Evolutionary conservation across 352 stramenopile species (phyloP), one percentile per base, ranked within the genome.

Genomic region (Phytophthora sansomeana): DNA sequence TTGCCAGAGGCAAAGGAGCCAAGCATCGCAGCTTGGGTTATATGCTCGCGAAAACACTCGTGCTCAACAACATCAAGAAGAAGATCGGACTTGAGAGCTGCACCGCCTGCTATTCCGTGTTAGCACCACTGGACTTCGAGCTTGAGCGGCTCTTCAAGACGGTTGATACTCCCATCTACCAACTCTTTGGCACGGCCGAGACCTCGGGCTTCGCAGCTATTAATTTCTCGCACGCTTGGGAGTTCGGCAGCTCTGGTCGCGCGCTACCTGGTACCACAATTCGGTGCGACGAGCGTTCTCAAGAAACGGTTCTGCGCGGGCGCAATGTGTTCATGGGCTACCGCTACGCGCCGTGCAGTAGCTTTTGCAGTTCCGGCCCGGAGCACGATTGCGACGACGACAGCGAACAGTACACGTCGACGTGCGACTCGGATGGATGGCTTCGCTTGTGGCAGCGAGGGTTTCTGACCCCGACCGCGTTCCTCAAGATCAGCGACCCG

Each of bases 121-220:
- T 94, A 17, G 83, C 87, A 35, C 83, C 85, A 36, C 70, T 95
- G 9, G 83, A 92, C 47, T 93, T 93, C 35, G 85, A 93, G 60
- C 82, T 92, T 5, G 83, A 91, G 50, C 82, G 82, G 60, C 74
- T 95, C 1, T 95, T 95, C 57, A 90, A 91, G 72, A 93, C 81
- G 1, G 88, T 95, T 32, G 87, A 93, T 63, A 82, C 91, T 4
- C 87, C 87, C 7, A 88, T 95, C 30, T 95, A 93, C 59, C 84
- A 92, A 60, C 69, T 92, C 11, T 90, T 87, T 52, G 87, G 87
- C 4, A 83, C 75, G 5, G 61, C 81, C 14, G 85, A 93, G 55
- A 88, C 83, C 9, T 85, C 69, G 17, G 87, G 87, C 28, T 91
- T 95, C 28, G 80, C 80, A 2, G 62, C 83, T 2, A 77, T 93